Evolutionary conservation across 2,329 filamentous ascomycete species (phyloP), one percentile per base, ranked within the genome.

Genomic region (Ophiostoma sp.): DNA sequence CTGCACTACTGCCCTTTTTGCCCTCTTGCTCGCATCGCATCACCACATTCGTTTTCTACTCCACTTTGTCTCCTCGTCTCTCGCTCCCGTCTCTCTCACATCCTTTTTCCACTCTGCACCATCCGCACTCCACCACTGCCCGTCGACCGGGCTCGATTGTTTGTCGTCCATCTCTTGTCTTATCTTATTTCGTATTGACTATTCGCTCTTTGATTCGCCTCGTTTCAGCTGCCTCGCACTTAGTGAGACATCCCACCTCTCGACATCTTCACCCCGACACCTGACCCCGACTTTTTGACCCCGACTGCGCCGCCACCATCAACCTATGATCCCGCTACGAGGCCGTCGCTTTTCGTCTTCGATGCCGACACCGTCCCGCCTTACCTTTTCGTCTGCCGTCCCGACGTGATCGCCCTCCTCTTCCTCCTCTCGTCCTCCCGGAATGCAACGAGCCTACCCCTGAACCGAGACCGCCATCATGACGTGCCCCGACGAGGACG

Each of bases 401-500:
- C 55, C 55, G 55, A 60, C 55, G 5, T 60, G 27, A 40, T 38
- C 14, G 27, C 45, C 45, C 45, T 12, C 5, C 42, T 45, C 5
- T 6, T 45, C 42, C 49, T 5, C 45, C 45, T 18, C 55, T 27
- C 27, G 27, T 27, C 27, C 27, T 27, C 27, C 27, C 27, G 27
- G 27, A 27, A 60, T 60, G 55, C 55, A 60, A 38, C 55, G 9
- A 7, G 6, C 55, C 55, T 27, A 11, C 52, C 55, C 55, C 55
- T 60, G 55, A 60, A 7, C 27, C 55, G 18, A 8, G 55, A 44
- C 40, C 60, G 38, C 40, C 60, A 63, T 63, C 60, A 63, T 63
- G 60, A 63, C 60, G 60, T 63, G 44, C 60, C 58, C 58, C 12
- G 60, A 27, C 8, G 60, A 63, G 60, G 60, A 42, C 60, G 60